Percentiles rank a stretch among this genome's conserved stretches.
These are phyloP conservation scores for Alternaria arbusti DNA, from an alignment of 2,329 filamentous ascomycete species.

Conservation along the genomic window DNA sequence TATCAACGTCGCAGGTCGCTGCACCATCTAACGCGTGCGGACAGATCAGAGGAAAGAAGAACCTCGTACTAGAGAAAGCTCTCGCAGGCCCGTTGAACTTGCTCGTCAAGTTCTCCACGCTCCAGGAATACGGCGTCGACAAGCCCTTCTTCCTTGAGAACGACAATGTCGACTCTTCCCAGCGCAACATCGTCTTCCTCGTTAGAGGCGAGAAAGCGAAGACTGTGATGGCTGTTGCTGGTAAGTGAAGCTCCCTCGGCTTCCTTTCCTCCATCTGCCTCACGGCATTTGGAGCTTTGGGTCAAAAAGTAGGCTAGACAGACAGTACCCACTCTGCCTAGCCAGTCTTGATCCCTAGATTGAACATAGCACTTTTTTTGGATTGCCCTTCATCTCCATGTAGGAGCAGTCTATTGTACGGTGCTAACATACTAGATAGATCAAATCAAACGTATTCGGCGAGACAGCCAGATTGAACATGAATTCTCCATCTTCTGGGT, in stretches of 20 bases:
- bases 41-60: conserved; percentile 98
- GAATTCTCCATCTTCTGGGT: conserved; percentile 98
- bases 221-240: conserved; percentile 84
- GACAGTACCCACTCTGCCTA: conserved; percentile 61
- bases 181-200: conserved; percentile 94
- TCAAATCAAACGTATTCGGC: conserved; percentile 88
- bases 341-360: conserved; percentile 65
- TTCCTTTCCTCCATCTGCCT: conserved; percentile 5
- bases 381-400: conserved; percentile 33
- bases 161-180: conserved; percentile 89
- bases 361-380: conserved; percentile 36
- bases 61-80: conserved; percentile 88
- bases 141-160: conserved; percentile 98
- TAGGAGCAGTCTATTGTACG: conserved; percentile 34
- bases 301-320: conserved; percentile 66
- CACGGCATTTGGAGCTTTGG: conserved; percentile 46
- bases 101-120: conserved; percentile 91
- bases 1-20: conserved; percentile 32
- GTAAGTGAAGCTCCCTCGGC: conserved; percentile 59
- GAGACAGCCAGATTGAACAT: conserved; percentile 87
- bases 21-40: conserved; percentile 40
- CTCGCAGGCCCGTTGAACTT: conserved; percentile 88
- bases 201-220: conserved; percentile 87
- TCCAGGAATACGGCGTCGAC: conserved; percentile 97
- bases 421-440: conserved; percentile 67